A percentile compares a stretch with the other conserved stretches of the same genome.
Evolutionary conservation across 179 eudicot species (phyloP).

Genomic region (Heliamphora pulchella): DNA sequence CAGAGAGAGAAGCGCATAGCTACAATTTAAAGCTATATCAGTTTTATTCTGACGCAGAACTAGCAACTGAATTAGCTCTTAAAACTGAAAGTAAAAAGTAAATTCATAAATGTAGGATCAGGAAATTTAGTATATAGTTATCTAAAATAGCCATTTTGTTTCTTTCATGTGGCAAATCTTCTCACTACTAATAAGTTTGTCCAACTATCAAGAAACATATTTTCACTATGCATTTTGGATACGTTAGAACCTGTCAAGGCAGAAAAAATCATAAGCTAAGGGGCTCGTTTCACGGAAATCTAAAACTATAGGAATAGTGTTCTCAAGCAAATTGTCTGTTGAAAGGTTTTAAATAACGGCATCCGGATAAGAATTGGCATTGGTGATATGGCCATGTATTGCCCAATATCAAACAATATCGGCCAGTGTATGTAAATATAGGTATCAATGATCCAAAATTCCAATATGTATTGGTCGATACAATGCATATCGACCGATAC

Average conservation of each 20-base stretch:
- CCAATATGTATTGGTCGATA: too few relatives aligned
- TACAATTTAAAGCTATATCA: neutral
- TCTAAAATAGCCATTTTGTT: neutral
- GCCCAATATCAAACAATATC: too few relatives aligned
- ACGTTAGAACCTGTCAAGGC: neutral
- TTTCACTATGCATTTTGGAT: neutral
- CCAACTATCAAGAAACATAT: neutral
- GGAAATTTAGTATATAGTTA: neutral
- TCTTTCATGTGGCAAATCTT: neutral
- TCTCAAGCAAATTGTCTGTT: neutral
- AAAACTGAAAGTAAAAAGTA: neutral
- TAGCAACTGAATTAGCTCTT: neutral
- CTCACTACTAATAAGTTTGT: neutral
- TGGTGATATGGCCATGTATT: too few relatives aligned
- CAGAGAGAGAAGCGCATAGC: conserved; percentile 7
- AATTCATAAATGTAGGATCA: neutral
- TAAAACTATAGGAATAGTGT: neutral
- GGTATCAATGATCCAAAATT: too few relatives aligned
- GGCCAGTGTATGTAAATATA: too few relatives aligned
- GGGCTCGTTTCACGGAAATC: neutral
- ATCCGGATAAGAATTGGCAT: too few relatives aligned
- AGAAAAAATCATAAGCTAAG: neutral
- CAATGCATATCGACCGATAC: too few relatives aligned
- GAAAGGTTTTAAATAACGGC: too few relatives aligned
- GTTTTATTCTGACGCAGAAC: neutral